A percentile compares a stretch with the other conserved stretches of the same genome.
Evolutionary conservation across 768 basidiomycete genomes (phyloP).

Genomic region (Podaxis sp.): DNA sequence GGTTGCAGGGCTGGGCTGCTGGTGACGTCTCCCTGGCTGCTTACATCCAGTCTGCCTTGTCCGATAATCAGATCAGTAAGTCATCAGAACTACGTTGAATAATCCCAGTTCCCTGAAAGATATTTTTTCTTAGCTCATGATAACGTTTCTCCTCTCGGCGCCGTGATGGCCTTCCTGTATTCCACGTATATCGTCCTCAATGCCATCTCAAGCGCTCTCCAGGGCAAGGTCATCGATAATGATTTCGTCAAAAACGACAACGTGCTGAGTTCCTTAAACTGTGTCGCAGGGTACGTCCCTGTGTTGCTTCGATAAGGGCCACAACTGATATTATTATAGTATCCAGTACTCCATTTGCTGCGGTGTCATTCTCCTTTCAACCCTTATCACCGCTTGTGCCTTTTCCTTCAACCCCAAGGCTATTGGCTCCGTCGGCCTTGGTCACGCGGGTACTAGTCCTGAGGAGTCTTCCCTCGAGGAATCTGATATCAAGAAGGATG

Average conservation of each 20-base stretch:
- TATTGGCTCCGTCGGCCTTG: constrained; percentile 13
- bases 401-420: constrained; percentile 28
- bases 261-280: constrained; percentile 19
- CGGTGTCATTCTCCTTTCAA: constrained; percentile 23
- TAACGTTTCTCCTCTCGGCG: constrained; percentile 25
- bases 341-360: constrained; percentile 26
- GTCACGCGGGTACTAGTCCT: neutral
- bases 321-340: constrained; percentile 8
- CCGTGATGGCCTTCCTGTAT: constrained; percentile 31
- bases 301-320: neutral
- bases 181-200: constrained; percentile 28
- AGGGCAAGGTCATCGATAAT: constrained; percentile 28
- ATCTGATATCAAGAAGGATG: neutral
- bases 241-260: constrained; percentile 20
- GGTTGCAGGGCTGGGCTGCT: constrained; percentile 28
- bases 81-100: neutral
- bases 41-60: constrained; percentile 26
- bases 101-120: neutral
- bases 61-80: constrained; percentile 24
- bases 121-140: constrained; percentile 17
- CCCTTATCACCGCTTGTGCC: constrained; percentile 26
- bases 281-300: constrained; percentile 24
- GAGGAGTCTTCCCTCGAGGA: neutral
- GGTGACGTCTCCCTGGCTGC: constrained; percentile 31
- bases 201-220: constrained; percentile 15